Percentiles rank a stretch among this genome's conserved stretches.
Evolutionary conservation across 192 early-diverging fungal species (phyloP).

Genomic region (Dissophora ornata): DNA sequence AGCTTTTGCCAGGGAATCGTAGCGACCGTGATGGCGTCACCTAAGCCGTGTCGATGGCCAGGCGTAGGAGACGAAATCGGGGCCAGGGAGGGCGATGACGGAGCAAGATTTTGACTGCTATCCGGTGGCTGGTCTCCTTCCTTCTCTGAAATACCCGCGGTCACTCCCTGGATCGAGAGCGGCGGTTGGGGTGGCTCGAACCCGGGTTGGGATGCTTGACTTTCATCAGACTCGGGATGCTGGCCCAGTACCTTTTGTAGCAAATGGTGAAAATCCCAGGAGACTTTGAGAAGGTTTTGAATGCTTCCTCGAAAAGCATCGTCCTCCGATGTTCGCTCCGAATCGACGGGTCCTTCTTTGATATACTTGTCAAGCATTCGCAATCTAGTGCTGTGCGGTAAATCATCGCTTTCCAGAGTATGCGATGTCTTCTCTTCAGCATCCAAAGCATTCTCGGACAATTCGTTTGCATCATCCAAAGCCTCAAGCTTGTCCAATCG

Average conservation of each 20-base stretch:
- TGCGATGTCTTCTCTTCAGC: neutral
- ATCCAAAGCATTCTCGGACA: neutral
- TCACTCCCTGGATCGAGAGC: neutral
- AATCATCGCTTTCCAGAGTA: neutral
- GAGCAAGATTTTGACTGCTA: neutral
- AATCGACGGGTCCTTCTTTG: neutral
- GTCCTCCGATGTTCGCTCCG: neutral
- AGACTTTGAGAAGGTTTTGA: constrained; percentile 17
- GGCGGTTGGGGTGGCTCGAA: neutral
- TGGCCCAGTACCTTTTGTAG: constrained; percentile 28
- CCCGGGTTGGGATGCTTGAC: neutral
- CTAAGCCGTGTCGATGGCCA: neutral
- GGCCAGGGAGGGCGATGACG: neutral
- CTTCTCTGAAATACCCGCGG: no score
- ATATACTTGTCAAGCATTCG: neutral
- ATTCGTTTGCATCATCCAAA: neutral
- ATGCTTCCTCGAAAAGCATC: constrained; percentile 18
- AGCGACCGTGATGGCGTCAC: constrained; percentile 3
- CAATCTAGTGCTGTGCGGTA: neutral
- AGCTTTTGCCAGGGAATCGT: constrained; percentile 20
- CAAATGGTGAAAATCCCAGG: constrained; percentile 17
- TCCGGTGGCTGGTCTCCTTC: no score
- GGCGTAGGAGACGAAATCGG: neutral
- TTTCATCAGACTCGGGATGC: neutral
- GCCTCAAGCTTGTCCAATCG: neutral